These are phyloP conservation scores for Endocarpon pusillum DNA, from an alignment of 495 filamentous ascomycete genomes.

Conservation along the genomic window DNA sequence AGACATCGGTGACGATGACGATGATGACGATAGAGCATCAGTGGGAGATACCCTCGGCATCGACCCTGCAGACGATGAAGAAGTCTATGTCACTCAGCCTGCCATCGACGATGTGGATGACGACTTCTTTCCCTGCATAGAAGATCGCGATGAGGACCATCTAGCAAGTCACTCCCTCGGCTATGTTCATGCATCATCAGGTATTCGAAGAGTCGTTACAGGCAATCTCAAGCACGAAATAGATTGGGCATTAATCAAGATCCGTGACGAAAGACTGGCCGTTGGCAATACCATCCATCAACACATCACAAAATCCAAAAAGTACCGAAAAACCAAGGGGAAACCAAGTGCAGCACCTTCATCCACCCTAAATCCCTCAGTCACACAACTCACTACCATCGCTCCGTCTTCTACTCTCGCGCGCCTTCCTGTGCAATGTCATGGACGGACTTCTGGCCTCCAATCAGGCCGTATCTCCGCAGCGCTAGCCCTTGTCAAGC, in stretches of 20 bases:
- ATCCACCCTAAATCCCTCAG: conserved; percentile 10
- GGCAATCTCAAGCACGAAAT: conserved; percentile 69
- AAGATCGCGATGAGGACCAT: conserved; percentile 55
- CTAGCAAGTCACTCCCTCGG: conserved; percentile 61
- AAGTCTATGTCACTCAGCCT: conserved; percentile 64
- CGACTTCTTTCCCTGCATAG: conserved; percentile 49
- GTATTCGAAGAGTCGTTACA: conserved; percentile 52
- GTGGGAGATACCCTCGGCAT: conserved; percentile 76
- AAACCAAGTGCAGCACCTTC: conserved; percentile 2
- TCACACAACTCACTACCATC: conserved; percentile 28
- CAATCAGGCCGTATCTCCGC: conserved; percentile 59
- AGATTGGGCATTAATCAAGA: conserved; percentile 86
- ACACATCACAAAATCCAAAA: background rate
- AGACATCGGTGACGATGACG: conserved; percentile 17
- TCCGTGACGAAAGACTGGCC: conserved; percentile 53
- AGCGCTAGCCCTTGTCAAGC: conserved; percentile 62
- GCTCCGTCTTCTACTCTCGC: conserved; percentile 36
- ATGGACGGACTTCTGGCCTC: conserved; percentile 77
- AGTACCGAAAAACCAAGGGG: background rate
- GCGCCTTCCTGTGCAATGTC: conserved; percentile 65
- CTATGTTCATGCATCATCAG: conserved; percentile 75
- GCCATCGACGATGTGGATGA: conserved; percentile 73
- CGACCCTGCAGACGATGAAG: conserved; percentile 52
- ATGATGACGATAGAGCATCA: conserved; percentile 42
- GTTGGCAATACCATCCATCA: conserved; percentile 44